phyloP scores from a whole-genome alignment of 176 grass and related monocot species.

The Eragrostis nindensis region DNA sequence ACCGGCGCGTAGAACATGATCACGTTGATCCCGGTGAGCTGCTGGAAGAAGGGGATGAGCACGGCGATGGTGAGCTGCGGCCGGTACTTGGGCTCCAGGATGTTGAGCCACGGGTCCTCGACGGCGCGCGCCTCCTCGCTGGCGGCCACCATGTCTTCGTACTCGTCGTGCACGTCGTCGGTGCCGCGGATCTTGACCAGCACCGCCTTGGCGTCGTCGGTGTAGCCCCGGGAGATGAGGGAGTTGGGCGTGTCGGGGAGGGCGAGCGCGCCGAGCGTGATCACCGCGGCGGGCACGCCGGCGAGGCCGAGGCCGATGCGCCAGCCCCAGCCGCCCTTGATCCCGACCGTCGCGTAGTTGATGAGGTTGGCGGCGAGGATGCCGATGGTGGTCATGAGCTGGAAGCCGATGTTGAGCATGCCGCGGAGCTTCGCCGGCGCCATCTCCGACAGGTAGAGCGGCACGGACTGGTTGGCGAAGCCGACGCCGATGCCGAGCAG shows the following conservation, averaged over 20 bases:
- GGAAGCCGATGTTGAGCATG: constrained; percentile 79
- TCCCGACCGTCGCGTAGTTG: constrained; percentile 60
- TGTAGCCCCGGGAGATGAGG: constrained; percentile 54
- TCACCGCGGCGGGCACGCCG: constrained; percentile 54
- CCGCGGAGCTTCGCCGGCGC: constrained; percentile 61
- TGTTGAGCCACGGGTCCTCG: constrained; percentile 59
- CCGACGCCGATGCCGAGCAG: constrained; percentile 69
- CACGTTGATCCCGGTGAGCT: constrained; percentile 63
- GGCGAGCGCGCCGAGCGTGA: constrained; percentile 57
- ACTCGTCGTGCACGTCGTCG: constrained; percentile 55
- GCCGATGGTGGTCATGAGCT: constrained; percentile 77
- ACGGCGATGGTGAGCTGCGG: constrained; percentile 66
- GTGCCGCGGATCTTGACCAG: constrained; percentile 72
- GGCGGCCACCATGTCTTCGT: constrained; percentile 55
- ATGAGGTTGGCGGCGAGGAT: constrained; percentile 64
- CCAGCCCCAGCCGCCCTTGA: constrained; percentile 67
- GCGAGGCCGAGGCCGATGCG: constrained; percentile 63
- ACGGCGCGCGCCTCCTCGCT: constrained; percentile 50
- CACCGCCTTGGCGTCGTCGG: constrained; percentile 44
- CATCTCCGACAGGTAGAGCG: constrained; percentile 79
- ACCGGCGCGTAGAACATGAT: constrained; percentile 72
- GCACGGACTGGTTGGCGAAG: constrained; percentile 78
- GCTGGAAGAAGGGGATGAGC: constrained; percentile 62
- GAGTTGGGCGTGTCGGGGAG: constrained; percentile 76
- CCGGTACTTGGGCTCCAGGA: constrained; percentile 54